Evolutionary conservation across 257 asterid genomes (phyloP), one percentile per base, ranked within the genome.

Genomic region (Lycium barbarum): DNA sequence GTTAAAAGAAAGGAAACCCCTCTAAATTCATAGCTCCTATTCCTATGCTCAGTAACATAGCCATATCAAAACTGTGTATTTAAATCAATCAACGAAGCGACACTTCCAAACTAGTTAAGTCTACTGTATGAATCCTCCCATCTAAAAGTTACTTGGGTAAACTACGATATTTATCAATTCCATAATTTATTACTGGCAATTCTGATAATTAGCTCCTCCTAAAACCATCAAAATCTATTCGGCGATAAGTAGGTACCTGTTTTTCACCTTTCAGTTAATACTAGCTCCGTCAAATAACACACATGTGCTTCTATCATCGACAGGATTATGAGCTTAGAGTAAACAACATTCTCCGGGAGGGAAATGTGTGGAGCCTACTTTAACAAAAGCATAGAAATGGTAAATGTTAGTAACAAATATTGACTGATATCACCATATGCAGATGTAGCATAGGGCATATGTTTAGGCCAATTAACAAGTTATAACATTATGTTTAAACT

Each of bases 341-440:
- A 38, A 71, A 40, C 35, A 71, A n/a, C 55, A 71, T 40, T 71
- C 79, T 38, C 35, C 55, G 15, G 35, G 55, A 40, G 79, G 55
- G 26, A 71, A 40, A 71, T 71, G 79, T 17, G 55, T 71, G 55
- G 79, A 40, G 79, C 53, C 9, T 40, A 18, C 55, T 71, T 71
- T 38, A 40, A 70, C 33, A 38, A 40, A 70, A 40, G 78, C 78
- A 68, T 68, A 68, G 78, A 70, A 70, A 38, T 38, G 15, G 54
- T 11, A 40, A 40, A 40, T 40, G 74, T 67, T 36, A 35, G 33
- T 26, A 66, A 40, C 79, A 70, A 70, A 40, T 70, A 40, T 70
- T 38, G 79, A 70, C 79, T 17, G 43, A 70, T 70, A 70, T 59
- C 66, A 59, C 2, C 66, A 18, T n/a, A 18, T 18, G 33, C 55